Evolutionary conservation across 1,139 yeast genomes (phyloP), one percentile per base, ranked within the genome.

Genomic region (Blastobotrys petasosporus): DNA sequence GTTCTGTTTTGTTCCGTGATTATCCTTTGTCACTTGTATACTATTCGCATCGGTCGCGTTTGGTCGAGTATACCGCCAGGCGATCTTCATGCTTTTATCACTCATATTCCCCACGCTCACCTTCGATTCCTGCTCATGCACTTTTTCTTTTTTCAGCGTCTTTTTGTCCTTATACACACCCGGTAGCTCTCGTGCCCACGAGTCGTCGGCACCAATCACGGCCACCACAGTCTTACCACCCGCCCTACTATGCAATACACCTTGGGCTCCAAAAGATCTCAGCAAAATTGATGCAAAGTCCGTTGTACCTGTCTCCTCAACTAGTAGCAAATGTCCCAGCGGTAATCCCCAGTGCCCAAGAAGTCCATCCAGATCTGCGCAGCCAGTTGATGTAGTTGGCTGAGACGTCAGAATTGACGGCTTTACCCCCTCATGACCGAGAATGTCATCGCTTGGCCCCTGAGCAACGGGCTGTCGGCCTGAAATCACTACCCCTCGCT

Each of bases 221-320:
- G 87, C 72, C 20, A 82, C 74, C 13, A 46, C 49, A 2, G 68
- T 63, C 11, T 57, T 55, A 4, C 50, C 55, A 3, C 46, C 53
- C 50, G 53, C 37, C 50, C 95, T 69, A 55, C 76, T 76, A 47
- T 90, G 95, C 2, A 79, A 60, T 2, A 88, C 68, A 10, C 97
- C 95, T 61, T 86, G 94, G 0, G 95, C 75, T 1, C 86, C 81
- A 69, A 81, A 85, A 2, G 80, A 71, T 52, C 92, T 77, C 33
- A 82, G 63, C 34, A 92, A 56, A 10, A 85, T 80, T n/a, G 88
- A 76, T 2, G 85, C 75, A 61, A 88, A 92, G 60, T 92, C 97
- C 0, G 98, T 90, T 12, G 94, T 82, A 0, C 95, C 94, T 11
- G 79, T 75, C 61, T 92, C 98, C 61, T 87, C 92, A 2, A 92